A percentile compares a stretch with the other conserved stretches of the same genome.
Evolutionary conservation across 495 filamentous ascomycete genomes (phyloP).

Genomic region (Apodospora peruviana): DNA sequence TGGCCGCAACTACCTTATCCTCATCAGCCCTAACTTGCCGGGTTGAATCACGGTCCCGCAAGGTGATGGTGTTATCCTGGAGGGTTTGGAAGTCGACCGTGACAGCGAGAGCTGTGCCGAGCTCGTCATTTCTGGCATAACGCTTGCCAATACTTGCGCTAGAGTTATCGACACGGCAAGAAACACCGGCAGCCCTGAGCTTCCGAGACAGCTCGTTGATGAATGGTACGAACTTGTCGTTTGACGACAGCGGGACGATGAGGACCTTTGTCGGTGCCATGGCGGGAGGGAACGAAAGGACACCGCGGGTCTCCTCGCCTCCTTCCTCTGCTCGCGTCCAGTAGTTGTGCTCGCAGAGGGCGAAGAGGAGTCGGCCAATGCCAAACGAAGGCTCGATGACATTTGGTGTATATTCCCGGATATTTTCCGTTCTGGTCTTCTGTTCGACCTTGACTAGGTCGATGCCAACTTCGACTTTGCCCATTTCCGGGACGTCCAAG

Average conservation of each 20-base stretch:
- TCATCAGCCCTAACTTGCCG: constrained; percentile 63
- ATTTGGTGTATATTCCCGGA: constrained; percentile 74
- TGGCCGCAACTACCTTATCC: constrained; percentile 58
- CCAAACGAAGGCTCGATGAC: constrained; percentile 85
- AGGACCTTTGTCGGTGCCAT: constrained; percentile 74
- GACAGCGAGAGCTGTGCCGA: constrained; percentile 65
- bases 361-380: constrained; percentile 75
- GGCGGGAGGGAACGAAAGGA: constrained; percentile 68
- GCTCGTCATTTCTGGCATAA: constrained; percentile 67
- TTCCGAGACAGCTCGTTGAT: constrained; percentile 51
- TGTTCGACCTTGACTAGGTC: constrained; percentile 68
- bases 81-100: constrained; percentile 73
- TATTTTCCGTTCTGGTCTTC: constrained; percentile 60
- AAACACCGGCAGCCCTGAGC: constrained; percentile 55
- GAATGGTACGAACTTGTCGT: constrained; percentile 55
- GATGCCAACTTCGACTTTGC: constrained; percentile 62
- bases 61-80: constrained; percentile 64
- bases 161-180: constrained; percentile 61
- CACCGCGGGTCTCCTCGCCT: constrained; percentile 62
- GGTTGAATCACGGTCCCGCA: constrained; percentile 67
- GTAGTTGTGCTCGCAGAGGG: constrained; percentile 72
- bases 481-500: constrained; percentile 55
- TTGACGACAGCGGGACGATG: constrained; percentile 63
- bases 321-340: constrained; percentile 64
- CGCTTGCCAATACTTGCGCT: constrained; percentile 70